Base-by-base conservation (phyloP, 768 basidiomycete genomes). In the Hirschioporus abietinus region DNA sequence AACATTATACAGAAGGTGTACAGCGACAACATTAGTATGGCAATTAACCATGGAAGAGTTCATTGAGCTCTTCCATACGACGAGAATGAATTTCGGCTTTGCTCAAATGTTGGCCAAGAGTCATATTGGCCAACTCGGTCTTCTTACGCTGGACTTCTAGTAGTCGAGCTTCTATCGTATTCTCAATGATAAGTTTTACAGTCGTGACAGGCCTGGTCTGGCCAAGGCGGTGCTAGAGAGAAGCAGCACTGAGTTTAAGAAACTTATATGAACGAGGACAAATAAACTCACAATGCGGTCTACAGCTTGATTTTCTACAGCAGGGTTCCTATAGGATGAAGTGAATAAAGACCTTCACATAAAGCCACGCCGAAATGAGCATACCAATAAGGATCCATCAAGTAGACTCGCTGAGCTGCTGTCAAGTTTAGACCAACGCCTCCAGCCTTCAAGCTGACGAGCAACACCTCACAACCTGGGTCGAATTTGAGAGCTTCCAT, bases 321-420 rank as follows among this genome's bases (percentile, higher is more conserved):
- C 95, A 18, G 95, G 95, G 72, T 97, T 97, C 95, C 93, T 95
- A 71, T 7, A 59, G 26, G 66, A 25, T 20, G 36, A 23, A 34
- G 60, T 64, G n/a, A 65, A 63, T 63, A 60, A 58, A 35, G 68
- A 57, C 64, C 27, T 42, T 42, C 64, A 34, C 27, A 27, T 24
- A 9, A 36, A 10, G 20, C 34, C 25, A 63, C 24, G 17, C 64
- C 34, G 68, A 17, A 52, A 60, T 26, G 17, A 20, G 73, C 80
- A 70, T 74, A 90, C 95, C 95, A 98, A 76, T 97, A 98, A 58
- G 95, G 95, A 78, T 98, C 95, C 88, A 99, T 95, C 58, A 99
- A 79, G 76, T 97, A 99, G 20, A 93, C 95, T 65, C 89, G 92
- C 73, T 90, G 92, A 61, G 96, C 97, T 20, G 95, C 90, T 0